Evolutionary conservation across 345 rosid species (phyloP), one percentile per base, ranked within the genome.

Genomic region (Ailanthus altissimus): DNA sequence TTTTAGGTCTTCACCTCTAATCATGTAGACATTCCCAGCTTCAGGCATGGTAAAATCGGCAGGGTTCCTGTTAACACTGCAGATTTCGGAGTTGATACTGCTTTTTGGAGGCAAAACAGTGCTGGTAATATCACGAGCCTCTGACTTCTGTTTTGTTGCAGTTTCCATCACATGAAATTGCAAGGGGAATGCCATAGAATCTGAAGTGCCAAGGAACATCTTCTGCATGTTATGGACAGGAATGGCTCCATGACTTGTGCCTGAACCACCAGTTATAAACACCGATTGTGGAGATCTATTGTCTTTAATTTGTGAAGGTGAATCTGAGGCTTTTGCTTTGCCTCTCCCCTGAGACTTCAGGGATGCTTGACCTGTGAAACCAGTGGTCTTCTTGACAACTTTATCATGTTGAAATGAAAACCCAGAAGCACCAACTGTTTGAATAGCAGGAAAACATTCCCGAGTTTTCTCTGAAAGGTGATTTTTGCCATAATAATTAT

Each of bases 11-110:
- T 85, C 85, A 36, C 91, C 90, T 14, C 82, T 73, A 50, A 91
- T 87, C 90, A 91, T 92, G 87, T 86, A 91, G 26, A 58, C 58
- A 84, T 92, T 97, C 32, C 89, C 88, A 74, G 84, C 88, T 80
- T 79, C 97, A 69, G 97, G 87, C 11, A 78, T 8, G 67, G 90
- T 88, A 78, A 94, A 97, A 85, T 97, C 99, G 67, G 98, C 92
- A n/a, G 99, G 99, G 83, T 97, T 97, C 75, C 90, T 84, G 76
- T 93, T 97, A 42, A 91, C 64, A 28, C 62, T 75, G 86, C 99
- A 97, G 72, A 74, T 76, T 57, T 83, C 83, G 60, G 83, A 57
- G 67, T 70, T 83, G 38, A 80, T 69, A 76, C 65, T 80, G 85
- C 74, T 80, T 88, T 76, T 81, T 5, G 23, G 56, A 64, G 87